Evolutionary conservation across 2,329 filamentous ascomycete genomes (phyloP).

Genomic region (Aspergillus ochraceus): DNA sequence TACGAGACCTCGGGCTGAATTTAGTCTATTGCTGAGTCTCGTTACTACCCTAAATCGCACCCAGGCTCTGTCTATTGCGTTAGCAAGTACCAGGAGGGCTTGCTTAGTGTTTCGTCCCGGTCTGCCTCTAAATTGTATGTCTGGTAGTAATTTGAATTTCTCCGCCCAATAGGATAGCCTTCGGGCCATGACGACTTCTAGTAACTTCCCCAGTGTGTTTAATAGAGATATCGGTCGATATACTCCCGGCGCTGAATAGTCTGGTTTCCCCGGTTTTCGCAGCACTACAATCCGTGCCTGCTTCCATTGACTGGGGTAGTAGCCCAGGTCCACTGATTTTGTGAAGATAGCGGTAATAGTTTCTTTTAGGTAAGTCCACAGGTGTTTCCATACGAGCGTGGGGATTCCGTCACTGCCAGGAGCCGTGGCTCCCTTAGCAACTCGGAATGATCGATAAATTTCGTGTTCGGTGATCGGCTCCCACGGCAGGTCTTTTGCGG

Average conservation of each 20-base stretch:
- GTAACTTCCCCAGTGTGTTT: neutral
- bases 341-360: neutral
- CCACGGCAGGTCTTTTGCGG: slow-evolving; percentile 14
- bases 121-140: slow-evolving; percentile 24
- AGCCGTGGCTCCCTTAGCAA: slow-evolving; percentile 17
- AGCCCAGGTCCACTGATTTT: neutral
- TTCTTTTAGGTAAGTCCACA: neutral
- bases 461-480: slow-evolving; percentile 18
- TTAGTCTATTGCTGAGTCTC: too few species aligned
- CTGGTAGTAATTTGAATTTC: slow-evolving; percentile 20
- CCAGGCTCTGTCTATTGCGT: slow-evolving; percentile 19
- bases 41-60: slow-evolving; percentile 14
- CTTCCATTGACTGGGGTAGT: neutral
- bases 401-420: slow-evolving; percentile 17
- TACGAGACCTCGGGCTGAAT: too few species aligned
- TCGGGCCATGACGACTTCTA: slow-evolving; percentile 6
- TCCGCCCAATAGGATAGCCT: slow-evolving; percentile 19
- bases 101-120: slow-evolving; percentile 20
- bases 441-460: slow-evolving; percentile 12
- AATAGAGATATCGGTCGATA: neutral
- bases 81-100: slow-evolving; percentile 22
- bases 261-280: neutral
- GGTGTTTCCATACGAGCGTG: slow-evolving; percentile 12
- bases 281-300: too few species aligned
- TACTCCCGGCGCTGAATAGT: slow-evolving; percentile 3